Base-by-base conservation (phyloP, 2,329 filamentous ascomycete species). In the Ophiostoma angusticollis region DNA sequence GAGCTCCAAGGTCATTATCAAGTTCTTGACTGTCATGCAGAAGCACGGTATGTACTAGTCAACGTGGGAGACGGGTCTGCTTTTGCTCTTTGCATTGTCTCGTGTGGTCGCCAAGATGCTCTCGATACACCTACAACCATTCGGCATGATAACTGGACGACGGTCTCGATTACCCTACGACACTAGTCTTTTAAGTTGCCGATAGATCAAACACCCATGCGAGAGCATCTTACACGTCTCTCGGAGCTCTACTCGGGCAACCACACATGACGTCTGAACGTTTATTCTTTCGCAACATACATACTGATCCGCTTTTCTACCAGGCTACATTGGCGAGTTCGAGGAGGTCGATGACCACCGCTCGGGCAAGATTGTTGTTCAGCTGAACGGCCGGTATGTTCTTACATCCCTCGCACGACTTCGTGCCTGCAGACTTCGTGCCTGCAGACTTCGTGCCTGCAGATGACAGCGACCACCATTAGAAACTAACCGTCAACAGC, bases 141-240 rank as follows among this genome's bases (percentile, higher is more conserved):
- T 91, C 91, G 89, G 87, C 81, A 82, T 95, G 85, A 96, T 96
- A 96, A 96, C 91, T 98, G 94, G 89, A 84, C 81, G 80, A 85
- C 77, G 78, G 80, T 89, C 80, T 80, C 77, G 76, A 74, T 63
- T 60, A 52, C 52, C 63, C 70, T 65, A 95, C 86, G 84, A 81
- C 79, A 74, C 80, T 78, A 85, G 89, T 85, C 87, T 85, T 98
- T 96, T 98, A 96, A 96, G 78, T 93, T 78, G 78, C 85, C 89
- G 91, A 93, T 83, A 98, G 68, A 98, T 91, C 64, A 69, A 83
- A 60, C 54, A 56, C 59, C 64, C 63, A 37, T 22, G 35, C 64
- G 76, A 80, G 80, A 80, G 79, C 79, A 81, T 89, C 86, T 95
- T 93, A 94, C 86, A 94, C 82, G 81, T 93, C 43, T 85, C 78